phyloP scores from a whole-genome alignment of 768 basidiomycete species.

The Mycena crocata region DNA sequence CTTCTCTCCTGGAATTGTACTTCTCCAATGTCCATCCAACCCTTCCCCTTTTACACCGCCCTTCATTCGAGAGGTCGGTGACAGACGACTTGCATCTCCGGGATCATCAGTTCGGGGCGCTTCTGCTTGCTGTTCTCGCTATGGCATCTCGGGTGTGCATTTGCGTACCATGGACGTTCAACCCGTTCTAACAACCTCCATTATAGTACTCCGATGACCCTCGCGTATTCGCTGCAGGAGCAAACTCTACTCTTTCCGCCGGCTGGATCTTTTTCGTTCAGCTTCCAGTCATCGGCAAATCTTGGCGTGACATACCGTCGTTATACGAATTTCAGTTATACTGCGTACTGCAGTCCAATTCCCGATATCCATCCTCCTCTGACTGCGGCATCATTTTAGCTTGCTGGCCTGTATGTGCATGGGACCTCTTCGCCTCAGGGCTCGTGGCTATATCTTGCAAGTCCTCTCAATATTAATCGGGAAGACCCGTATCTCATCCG shows the following conservation, averaged over 20 bases:
- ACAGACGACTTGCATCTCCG: constrained; percentile 58
- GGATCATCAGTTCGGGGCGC: constrained; percentile 63
- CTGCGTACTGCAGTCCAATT: constrained; percentile 55
- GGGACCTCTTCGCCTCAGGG: constrained; percentile 64
- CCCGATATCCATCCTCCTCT: not conserved
- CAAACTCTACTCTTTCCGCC: constrained; percentile 54
- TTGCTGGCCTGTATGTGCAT: constrained; percentile 47
- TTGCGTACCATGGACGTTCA: constrained; percentile 42
- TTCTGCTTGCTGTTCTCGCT: constrained; percentile 76
- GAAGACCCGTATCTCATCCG: not conserved
- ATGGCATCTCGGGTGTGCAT: constrained; percentile 58
- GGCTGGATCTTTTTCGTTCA: constrained; percentile 75
- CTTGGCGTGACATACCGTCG: constrained; percentile 64
- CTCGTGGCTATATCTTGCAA: constrained; percentile 62
- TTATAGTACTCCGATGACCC: constrained; percentile 67
- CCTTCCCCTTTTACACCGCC: constrained; percentile 74
- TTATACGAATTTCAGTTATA: constrained; percentile 81
- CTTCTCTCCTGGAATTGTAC: constrained; percentile 64
- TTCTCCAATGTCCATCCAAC: constrained; percentile 63
- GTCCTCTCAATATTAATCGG: not conserved
- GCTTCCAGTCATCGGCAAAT: constrained; percentile 70
- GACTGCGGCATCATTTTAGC: constrained; percentile 31
- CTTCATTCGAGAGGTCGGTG: constrained; percentile 67
- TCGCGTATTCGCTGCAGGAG: constrained; percentile 48
- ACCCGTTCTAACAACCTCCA: constrained; percentile 49